A percentile compares a stretch with the other conserved stretches of the same genome.
Evolutionary conservation across 148 eudicot species (phyloP).

Genomic region (Rhododendron williamsianum): DNA sequence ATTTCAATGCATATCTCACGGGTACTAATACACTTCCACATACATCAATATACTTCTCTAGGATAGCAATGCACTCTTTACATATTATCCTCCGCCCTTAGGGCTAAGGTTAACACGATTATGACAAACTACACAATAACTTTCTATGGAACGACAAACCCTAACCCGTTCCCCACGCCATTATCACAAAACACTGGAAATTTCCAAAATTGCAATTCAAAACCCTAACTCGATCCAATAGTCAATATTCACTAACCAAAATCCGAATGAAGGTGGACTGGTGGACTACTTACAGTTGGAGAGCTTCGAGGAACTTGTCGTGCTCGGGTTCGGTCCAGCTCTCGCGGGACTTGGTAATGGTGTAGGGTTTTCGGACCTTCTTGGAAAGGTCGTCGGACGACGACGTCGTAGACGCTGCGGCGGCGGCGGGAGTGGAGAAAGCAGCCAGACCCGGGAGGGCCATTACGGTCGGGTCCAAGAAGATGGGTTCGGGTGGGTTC

Average conservation of each 20-base stretch:
- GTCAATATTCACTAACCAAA: not conserved
- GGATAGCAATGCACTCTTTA: not conserved
- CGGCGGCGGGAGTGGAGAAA: not conserved
- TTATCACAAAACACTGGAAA: not conserved
- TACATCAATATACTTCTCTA: too few relatives aligned
- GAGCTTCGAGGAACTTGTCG: conserved; percentile 98
- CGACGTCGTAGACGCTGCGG: conserved; percentile 6
- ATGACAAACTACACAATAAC: too few relatives aligned
- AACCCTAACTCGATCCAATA: not conserved
- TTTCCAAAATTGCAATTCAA: not conserved
- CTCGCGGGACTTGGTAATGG: conserved; percentile 87
- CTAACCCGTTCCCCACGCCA: not conserved
- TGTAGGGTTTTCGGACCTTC: conserved; percentile 86
- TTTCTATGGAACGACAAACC: not conserved
- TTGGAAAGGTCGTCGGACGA: conserved; percentile 42
- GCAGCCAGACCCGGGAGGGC: conserved; percentile 37
- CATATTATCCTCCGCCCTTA: too few relatives aligned
- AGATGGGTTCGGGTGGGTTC: conserved; percentile 50
- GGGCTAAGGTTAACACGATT: too few relatives aligned
- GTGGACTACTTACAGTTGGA: conserved; percentile 65
- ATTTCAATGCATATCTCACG: not conserved
- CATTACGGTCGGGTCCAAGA: conserved; percentile 54
- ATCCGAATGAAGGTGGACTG: not conserved
- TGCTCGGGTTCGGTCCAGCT: conserved; percentile 99
- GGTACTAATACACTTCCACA: too few relatives aligned